Evolutionary conservation across 768 basidiomycete genomes (phyloP).

Genomic region (Trametes elegans): DNA sequence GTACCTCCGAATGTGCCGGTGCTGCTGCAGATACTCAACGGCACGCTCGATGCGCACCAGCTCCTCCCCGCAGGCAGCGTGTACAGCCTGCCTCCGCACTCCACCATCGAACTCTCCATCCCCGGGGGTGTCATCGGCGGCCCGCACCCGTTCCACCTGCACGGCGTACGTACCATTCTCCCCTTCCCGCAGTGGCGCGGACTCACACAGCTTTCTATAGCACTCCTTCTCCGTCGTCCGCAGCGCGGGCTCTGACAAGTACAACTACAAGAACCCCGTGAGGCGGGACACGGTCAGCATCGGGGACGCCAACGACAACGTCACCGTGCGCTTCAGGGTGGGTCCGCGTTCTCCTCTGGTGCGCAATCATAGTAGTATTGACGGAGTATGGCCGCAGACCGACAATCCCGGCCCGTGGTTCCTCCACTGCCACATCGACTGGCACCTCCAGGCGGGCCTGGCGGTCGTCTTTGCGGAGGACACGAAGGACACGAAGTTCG

Average conservation of each 20-base stretch:
- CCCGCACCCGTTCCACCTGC: slow-evolving; percentile 42
- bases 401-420: slow-evolving; percentile 93
- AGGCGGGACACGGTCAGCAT: slow-evolving; percentile 33
- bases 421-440: slow-evolving; percentile 82
- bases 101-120: slow-evolving; percentile 46
- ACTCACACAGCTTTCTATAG: slow-evolving; percentile 18
- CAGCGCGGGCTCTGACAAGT: slow-evolving; percentile 27
- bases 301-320: slow-evolving; percentile 18
- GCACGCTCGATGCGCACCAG: slow-evolving; percentile 43
- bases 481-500: slow-evolving; percentile 15
- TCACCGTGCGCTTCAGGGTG: slow-evolving; percentile 28
- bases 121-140: slow-evolving; percentile 41
- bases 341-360: background rate
- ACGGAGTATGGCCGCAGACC: slow-evolving; percentile 31
- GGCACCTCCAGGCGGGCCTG: slow-evolving; percentile 61
- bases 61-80: slow-evolving; percentile 50
- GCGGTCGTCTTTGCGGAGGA: slow-evolving; percentile 43
- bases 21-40: slow-evolving; percentile 58
- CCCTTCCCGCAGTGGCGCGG: background rate
- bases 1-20: slow-evolving; percentile 46
- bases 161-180: slow-evolving; percentile 32
- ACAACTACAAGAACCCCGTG: slow-evolving; percentile 39
- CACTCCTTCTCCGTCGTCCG: slow-evolving; percentile 41
- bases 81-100: slow-evolving; percentile 45
- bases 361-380: background rate